These are phyloP conservation scores for Ogataea ganodermae DNA, from an alignment of 805 yeast species.

Conservation along the genomic window DNA sequence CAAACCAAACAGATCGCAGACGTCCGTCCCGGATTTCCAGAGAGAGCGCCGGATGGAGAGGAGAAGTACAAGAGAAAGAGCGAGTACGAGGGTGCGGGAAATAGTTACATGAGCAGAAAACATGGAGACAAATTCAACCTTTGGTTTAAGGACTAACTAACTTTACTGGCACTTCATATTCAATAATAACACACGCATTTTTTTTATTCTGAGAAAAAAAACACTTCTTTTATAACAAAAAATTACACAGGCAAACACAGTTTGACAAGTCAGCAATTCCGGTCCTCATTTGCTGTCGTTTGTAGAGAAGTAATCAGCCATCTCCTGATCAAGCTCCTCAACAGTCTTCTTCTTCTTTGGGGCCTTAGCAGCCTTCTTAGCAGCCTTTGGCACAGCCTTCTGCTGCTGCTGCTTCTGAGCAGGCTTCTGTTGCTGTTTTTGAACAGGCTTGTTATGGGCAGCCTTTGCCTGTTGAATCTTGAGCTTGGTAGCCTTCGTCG, in stretches of 20 bases:
- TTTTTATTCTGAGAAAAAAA: background rate
- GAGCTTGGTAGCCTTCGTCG: slow-evolving; percentile 8
- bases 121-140: slow-evolving; percentile 38
- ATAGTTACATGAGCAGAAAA: slow-evolving; percentile 51
- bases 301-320: slow-evolving; percentile 90
- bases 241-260: background rate
- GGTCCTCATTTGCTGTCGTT: slow-evolving; percentile 31
- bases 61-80: slow-evolving; percentile 52
- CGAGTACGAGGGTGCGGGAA: slow-evolving; percentile 69
- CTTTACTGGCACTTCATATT: slow-evolving; percentile 2
- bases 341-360: slow-evolving; percentile 64
- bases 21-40: slow-evolving; percentile 38
- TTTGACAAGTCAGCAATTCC: background rate
- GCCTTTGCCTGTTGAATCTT: slow-evolving; percentile 7
- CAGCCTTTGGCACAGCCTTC: slow-evolving; percentile 54
- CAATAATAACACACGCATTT: slow-evolving; percentile 7
- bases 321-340: slow-evolving; percentile 95
- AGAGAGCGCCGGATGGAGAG: slow-evolving; percentile 32
- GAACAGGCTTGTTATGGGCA: slow-evolving; percentile 17
- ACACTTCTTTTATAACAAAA: slow-evolving; percentile 2
- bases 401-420: slow-evolving; percentile 29
- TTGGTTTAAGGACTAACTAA: slow-evolving; percentile 19
- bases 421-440: slow-evolving; percentile 8
- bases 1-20: slow-evolving; percentile 30
- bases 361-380: slow-evolving; percentile 23